Evolutionary conservation across 345 rosid genomes (phyloP).

Genomic region (Rhizophora apiculata): DNA sequence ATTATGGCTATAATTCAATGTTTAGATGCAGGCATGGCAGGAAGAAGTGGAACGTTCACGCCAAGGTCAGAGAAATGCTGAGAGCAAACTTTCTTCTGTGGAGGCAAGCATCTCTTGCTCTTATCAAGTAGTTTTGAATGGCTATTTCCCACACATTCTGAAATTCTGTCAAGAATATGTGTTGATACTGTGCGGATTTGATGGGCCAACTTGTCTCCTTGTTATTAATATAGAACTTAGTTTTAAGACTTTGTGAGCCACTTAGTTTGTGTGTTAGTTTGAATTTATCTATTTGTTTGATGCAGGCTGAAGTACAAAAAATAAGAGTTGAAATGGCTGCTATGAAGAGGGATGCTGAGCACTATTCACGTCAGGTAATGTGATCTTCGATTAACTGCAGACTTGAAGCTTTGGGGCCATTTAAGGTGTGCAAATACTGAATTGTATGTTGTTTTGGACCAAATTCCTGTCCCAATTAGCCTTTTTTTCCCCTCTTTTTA

Average conservation of each 20-base stretch:
- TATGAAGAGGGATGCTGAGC: slow-evolving; percentile 99
- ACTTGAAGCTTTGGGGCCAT: not conserved
- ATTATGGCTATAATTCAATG: not conserved
- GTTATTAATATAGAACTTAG: too few species aligned
- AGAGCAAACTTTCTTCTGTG: slow-evolving; percentile 78
- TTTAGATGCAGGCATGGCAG: slow-evolving; percentile 92
- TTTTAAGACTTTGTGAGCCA: too few species aligned
- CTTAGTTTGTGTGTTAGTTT: not conserved
- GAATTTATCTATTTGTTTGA: slow-evolving; percentile 14
- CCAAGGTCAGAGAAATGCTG: slow-evolving; percentile 94
- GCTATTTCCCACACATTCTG: not conserved
- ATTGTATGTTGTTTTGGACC: not conserved
- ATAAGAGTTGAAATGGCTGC: slow-evolving; percentile 67
- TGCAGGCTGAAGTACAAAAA: slow-evolving; percentile 58
- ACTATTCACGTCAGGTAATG: slow-evolving; percentile 93
- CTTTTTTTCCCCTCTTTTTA: too few species aligned
- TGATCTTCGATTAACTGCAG: not conserved
- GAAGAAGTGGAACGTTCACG: slow-evolving; percentile 95
- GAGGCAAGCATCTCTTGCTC: slow-evolving; percentile 54
- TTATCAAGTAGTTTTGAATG: slow-evolving; percentile 6
- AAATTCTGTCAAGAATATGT: not conserved
- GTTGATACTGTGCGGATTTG: too few species aligned
- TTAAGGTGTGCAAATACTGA: not conserved
- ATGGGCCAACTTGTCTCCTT: too few species aligned
- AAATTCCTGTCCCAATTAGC: too few species aligned